Conservation (phyloP, 345 rosid genomes). For the Diplotaxis tenuifolia region DNA sequence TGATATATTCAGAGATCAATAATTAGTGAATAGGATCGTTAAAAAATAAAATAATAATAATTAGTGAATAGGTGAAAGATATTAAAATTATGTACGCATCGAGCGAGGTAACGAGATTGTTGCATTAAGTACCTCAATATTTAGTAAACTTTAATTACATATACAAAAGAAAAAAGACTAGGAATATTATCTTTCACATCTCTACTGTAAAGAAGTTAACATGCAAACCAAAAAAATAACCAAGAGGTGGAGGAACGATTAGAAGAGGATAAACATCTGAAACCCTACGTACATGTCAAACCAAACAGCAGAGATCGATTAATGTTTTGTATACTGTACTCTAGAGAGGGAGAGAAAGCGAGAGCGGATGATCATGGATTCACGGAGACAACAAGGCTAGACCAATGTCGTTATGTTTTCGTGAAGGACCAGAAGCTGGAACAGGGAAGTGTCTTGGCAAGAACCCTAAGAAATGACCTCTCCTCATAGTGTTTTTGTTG, state of each 20-base stretch:
- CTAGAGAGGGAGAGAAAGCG: background rate
- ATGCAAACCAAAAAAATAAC: slow-evolving; percentile 20
- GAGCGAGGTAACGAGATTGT: slow-evolving; percentile 9
- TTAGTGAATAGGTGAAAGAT: background rate
- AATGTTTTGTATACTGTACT: slow-evolving; percentile 1
- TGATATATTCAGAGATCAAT: background rate
- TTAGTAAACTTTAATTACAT: slow-evolving; percentile 22
- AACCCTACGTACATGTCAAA: slow-evolving; percentile 22
- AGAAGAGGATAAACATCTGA: slow-evolving; percentile 22
- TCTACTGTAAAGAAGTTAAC: slow-evolving; percentile 22
- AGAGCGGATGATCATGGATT: slow-evolving; percentile 57
- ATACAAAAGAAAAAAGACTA: background rate
- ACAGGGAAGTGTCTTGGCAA: slow-evolving; percentile 80
- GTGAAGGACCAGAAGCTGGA: slow-evolving; percentile 89
- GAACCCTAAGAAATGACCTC: slow-evolving; percentile 67
- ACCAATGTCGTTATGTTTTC: slow-evolving; percentile 88
- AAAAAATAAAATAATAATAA: background rate
- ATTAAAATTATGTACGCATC: background rate
- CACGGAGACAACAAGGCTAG: slow-evolving; percentile 50
- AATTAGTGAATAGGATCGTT: too few relatives aligned
- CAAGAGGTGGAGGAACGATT: slow-evolving; percentile 24
- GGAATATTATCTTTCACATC: slow-evolving; percentile 1
- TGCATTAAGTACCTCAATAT: slow-evolving; percentile 1
- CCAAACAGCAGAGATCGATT: slow-evolving; percentile 15
- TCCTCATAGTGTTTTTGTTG: slow-evolving; percentile 18